Evolutionary conservation across 2,329 filamentous ascomycete genomes (phyloP).

Genomic region (Gaeumannomyces sp.): DNA sequence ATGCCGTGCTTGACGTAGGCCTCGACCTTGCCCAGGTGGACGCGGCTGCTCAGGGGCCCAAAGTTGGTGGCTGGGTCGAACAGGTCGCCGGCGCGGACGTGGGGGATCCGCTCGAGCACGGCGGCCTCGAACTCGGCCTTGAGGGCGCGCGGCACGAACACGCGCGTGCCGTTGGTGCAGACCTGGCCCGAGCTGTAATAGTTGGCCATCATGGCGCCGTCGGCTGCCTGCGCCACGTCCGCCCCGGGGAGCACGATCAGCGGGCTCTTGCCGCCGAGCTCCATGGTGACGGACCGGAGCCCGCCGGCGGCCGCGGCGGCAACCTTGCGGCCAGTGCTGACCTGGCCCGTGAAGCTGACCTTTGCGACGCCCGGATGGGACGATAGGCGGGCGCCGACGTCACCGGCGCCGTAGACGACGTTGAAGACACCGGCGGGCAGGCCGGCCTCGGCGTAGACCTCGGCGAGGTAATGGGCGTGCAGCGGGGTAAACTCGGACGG

Average conservation of each 20-base stretch:
- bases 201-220: constrained; percentile 89
- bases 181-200: constrained; percentile 90
- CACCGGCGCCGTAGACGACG: constrained; percentile 56
- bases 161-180: constrained; percentile 86
- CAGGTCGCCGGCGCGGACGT: constrained; percentile 66
- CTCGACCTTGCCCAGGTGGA: constrained; percentile 72
- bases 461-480: constrained; percentile 56
- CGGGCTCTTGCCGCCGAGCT: constrained; percentile 52
- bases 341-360: constrained; percentile 13
- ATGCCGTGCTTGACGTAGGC: constrained; percentile 71
- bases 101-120: constrained; percentile 63
- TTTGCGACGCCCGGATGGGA: constrained; percentile 11
- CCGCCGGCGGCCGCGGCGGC: constrained; percentile 12
- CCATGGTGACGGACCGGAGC: constrained; percentile 12
- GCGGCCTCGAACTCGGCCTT: constrained; percentile 62
- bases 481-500: constrained; percentile 51
- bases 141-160: constrained; percentile 67
- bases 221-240: constrained; percentile 71
- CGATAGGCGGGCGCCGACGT: constrained; percentile 11
- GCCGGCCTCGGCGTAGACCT: constrained; percentile 42
- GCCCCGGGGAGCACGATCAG: constrained; percentile 74
- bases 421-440: constrained; percentile 61
- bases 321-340: constrained; percentile 13
- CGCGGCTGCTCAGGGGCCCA: constrained; percentile 70
- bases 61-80: constrained; percentile 72